Conservation (phyloP, 495 filamentous ascomycete species). For the Bacidia gigantensis region DNA sequence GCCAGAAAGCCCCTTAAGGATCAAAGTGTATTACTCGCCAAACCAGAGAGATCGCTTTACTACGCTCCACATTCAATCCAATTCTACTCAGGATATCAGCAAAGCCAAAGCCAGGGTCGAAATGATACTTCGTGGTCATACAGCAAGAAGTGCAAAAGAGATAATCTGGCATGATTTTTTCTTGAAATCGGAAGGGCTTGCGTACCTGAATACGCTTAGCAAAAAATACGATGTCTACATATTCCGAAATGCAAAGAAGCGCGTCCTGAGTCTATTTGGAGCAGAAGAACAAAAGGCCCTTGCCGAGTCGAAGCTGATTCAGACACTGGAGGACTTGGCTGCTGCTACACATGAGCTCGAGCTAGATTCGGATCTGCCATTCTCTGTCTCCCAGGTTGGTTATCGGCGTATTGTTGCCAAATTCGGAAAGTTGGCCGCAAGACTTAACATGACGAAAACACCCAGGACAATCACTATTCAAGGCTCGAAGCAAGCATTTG, state of each 20-base stretch:
- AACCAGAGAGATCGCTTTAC: not conserved
- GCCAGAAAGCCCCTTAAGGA: not conserved
- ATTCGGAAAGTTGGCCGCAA: conserved; percentile 9
- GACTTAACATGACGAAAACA: conserved; percentile 9
- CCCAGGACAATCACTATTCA: conserved; percentile 13
- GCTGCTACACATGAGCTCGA: conserved; percentile 2
- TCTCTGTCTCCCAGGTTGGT: not conserved
- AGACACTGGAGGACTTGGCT: conserved; percentile 7
- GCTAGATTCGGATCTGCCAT: conserved; percentile 1
- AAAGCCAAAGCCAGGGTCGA: conserved; percentile 13
- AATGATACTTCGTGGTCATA: conserved; percentile 11
- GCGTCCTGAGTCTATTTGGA: conserved; percentile 5
- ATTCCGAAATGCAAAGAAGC: conserved; percentile 5
- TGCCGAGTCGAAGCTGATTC: conserved; percentile 4
- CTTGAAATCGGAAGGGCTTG: conserved; percentile 3
- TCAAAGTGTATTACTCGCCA: conserved; percentile 7
- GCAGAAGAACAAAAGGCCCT: not conserved
- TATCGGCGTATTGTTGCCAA: conserved; percentile 7
- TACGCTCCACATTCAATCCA: conserved; percentile 5
- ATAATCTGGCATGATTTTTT: conserved; percentile 13
- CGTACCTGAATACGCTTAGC: conserved; percentile 8
- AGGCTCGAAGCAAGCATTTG: conserved; percentile 1
- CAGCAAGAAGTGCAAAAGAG: conserved; percentile 7
- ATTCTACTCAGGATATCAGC: conserved; percentile 3
- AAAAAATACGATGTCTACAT: conserved; percentile 8